These are phyloP conservation scores for Arabidopsis hybrid DNA, from an alignment of 441 rosid species.

Conservation along the genomic window DNA sequence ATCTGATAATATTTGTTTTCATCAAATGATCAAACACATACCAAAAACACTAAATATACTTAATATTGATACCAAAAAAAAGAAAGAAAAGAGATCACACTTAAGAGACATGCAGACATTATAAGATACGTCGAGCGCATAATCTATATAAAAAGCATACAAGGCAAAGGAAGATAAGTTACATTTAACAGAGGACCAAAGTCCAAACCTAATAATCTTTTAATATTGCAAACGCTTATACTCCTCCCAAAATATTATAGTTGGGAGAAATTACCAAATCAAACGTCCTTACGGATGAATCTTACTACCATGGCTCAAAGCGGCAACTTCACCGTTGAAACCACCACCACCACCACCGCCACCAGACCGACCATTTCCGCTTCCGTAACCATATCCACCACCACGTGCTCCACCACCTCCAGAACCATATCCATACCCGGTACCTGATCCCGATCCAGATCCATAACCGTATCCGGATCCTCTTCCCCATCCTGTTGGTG, in stretches of 20 bases:
- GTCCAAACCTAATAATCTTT: conserved; percentile 28
- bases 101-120: conserved; percentile 35
- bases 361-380: conserved; percentile 56
- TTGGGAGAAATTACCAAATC: conserved; percentile 17
- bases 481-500: conserved; percentile 76
- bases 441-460: conserved; percentile 73
- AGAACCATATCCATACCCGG: conserved; percentile 70
- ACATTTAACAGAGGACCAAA: conserved; percentile 5
- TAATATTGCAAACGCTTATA: conserved; percentile 27
- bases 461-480: conserved; percentile 85
- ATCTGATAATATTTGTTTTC: not conserved
- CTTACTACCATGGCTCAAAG: conserved; percentile 36
- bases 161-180: conserved; percentile 33
- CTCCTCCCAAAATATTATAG: conserved; percentile 20
- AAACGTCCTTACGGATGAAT: conserved; percentile 36
- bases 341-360: conserved; percentile 49
- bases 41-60: conserved; percentile 1
- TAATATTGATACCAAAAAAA: too few species aligned
- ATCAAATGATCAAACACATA: not conserved
- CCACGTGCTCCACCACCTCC: conserved; percentile 78
- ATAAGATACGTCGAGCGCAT: conserved; percentile 35
- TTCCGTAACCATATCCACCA: conserved; percentile 67
- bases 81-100: conserved; percentile 9
- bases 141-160: conserved; percentile 25
- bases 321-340: conserved; percentile 26